phyloP scores from a whole-genome alignment of 805 yeast species.

The Ogataea trehalophila region DNA sequence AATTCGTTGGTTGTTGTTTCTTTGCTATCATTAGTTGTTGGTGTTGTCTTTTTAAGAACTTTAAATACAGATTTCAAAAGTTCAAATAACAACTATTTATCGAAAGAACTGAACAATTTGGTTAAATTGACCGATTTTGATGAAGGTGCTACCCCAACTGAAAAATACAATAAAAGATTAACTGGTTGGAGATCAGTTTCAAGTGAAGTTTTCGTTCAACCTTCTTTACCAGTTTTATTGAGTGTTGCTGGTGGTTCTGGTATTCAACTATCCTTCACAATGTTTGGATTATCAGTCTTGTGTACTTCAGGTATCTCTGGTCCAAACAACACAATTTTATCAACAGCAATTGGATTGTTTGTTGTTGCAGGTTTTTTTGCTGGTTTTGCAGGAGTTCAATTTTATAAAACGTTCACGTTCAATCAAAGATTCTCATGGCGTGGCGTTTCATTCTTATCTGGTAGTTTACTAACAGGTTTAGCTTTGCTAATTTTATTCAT shows the following conservation, averaged over 20 bases:
- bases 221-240: slow-evolving; percentile 43
- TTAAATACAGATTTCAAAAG: slow-evolving; percentile 43
- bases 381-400: slow-evolving; percentile 64
- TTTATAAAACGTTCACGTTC: slow-evolving; percentile 51
- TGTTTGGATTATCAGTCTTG: slow-evolving; percentile 53
- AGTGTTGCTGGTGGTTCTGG: slow-evolving; percentile 68
- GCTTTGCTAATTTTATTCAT: slow-evolving; percentile 47
- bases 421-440: slow-evolving; percentile 35
- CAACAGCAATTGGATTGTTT: slow-evolving; percentile 55
- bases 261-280: slow-evolving; percentile 62
- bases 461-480: slow-evolving; percentile 43
- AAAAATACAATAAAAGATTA: no score
- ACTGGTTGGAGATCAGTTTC: slow-evolving; percentile 51
- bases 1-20: slow-evolving; percentile 65
- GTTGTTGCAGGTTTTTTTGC: slow-evolving; percentile 70
- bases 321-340: slow-evolving; percentile 59
- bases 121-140: slow-evolving; percentile 1
- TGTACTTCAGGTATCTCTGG: slow-evolving; percentile 56
- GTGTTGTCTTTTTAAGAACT: slow-evolving; percentile 54
- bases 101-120: slow-evolving; percentile 13
- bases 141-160: background rate
- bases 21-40: slow-evolving; percentile 60
- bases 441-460: slow-evolving; percentile 39
- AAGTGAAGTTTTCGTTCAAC: slow-evolving; percentile 51
- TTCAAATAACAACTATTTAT: slow-evolving; percentile 8